Percentiles rank a stretch among this genome's conserved stretches.
phyloP scores from a whole-genome alignment of 345 rosid genomes.

The Zanthoxylum bungeanum region DNA sequence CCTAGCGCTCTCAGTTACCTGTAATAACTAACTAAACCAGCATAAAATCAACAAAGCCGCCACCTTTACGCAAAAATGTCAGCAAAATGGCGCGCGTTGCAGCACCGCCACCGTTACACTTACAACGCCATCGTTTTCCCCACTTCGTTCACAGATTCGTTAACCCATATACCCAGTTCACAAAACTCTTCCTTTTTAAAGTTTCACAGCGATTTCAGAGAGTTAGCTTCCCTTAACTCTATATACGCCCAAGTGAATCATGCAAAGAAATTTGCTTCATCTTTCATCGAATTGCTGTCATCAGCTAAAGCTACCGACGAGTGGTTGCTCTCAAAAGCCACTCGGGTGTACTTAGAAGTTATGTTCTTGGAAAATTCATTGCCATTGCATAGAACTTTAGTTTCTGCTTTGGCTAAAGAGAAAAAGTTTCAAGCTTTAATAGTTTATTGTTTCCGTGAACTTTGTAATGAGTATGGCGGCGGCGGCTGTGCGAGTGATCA shows the following conservation, averaged over 20 bases:
- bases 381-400: conserved; percentile 76
- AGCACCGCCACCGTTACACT: conserved; percentile 94
- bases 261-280: conserved; percentile 57
- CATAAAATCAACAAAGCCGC: background rate
- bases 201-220: conserved; percentile 46
- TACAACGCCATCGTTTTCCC: conserved; percentile 85
- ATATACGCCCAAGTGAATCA: conserved; percentile 70
- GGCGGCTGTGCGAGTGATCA: conserved; percentile 7
- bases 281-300: conserved; percentile 45
- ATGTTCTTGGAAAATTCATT: conserved; percentile 77
- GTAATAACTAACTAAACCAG: background rate
- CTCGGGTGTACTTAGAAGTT: conserved; percentile 60
- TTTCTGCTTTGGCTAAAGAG: conserved; percentile 64
- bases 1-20: background rate
- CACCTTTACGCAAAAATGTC: conserved; percentile 46
- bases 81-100: conserved; percentile 94
- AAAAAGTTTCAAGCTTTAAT: conserved; percentile 45
- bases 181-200: conserved; percentile 27
- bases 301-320: conserved; percentile 5
- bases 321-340: conserved; percentile 30
- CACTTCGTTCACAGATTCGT: conserved; percentile 38
- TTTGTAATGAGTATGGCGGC: conserved; percentile 63
- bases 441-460: conserved; percentile 48
- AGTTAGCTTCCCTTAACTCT: conserved; percentile 65
- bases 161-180: conserved; percentile 33